Conservation (phyloP, 2,329 filamentous ascomycete species). For the Magnaporthiopsis rhizophila region DNA sequence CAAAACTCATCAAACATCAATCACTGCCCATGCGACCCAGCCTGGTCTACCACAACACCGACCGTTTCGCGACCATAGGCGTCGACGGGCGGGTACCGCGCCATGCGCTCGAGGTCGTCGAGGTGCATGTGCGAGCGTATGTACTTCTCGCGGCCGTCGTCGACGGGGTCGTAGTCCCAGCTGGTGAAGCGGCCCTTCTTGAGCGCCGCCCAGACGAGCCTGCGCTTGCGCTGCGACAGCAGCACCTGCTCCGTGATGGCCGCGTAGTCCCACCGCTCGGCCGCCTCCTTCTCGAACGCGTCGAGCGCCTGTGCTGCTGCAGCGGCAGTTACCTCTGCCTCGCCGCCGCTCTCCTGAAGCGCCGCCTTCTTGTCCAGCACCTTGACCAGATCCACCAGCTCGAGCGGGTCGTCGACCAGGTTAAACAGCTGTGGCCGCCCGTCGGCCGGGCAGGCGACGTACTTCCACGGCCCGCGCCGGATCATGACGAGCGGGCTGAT, state of each 20-base stretch:
- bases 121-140: slow-evolving; percentile 78
- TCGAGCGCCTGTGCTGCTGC: slow-evolving; percentile 18
- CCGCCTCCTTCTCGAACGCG: slow-evolving; percentile 67
- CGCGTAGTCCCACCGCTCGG: slow-evolving; percentile 72
- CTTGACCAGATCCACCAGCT: slow-evolving; percentile 65
- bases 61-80: slow-evolving; percentile 41
- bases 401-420: slow-evolving; percentile 64
- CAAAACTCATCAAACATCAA: neutral
- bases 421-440: slow-evolving; percentile 73
- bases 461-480: slow-evolving; percentile 82
- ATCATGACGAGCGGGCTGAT: slow-evolving; percentile 92
- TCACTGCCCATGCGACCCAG: slow-evolving; percentile 35
- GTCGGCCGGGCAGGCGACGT: slow-evolving; percentile 77
- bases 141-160: slow-evolving; percentile 65
- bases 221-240: slow-evolving; percentile 68
- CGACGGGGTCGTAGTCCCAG: slow-evolving; percentile 78
- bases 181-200: slow-evolving; percentile 66
- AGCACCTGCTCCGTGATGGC: slow-evolving; percentile 68
- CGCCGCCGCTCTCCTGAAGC: neutral
- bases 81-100: slow-evolving; percentile 62
- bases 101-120: slow-evolving; percentile 70
- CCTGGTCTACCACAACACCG: slow-evolving; percentile 31
- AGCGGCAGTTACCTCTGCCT: slow-evolving; percentile 15
- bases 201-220: slow-evolving; percentile 72
- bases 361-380: slow-evolving; percentile 28